These are phyloP conservation scores for Lentinula aciculospora DNA, from an alignment of 768 basidiomycete species.

Conservation along the genomic window DNA sequence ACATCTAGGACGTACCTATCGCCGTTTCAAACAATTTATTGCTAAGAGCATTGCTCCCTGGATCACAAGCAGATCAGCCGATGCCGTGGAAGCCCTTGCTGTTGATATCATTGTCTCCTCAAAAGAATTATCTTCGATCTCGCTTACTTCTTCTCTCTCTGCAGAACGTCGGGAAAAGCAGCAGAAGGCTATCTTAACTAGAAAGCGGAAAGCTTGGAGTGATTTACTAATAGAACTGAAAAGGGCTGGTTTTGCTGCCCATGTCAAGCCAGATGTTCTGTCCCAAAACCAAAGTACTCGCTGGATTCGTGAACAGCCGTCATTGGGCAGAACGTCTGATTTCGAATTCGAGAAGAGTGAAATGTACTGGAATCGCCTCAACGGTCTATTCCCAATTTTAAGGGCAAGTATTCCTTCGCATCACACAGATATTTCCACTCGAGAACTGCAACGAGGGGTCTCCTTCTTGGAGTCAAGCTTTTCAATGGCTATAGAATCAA, in stretches of 20 bases:
- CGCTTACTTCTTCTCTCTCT: slow-evolving; percentile 34
- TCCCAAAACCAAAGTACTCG: slow-evolving; percentile 44
- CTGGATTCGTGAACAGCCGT: slow-evolving; percentile 66
- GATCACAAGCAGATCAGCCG: slow-evolving; percentile 33
- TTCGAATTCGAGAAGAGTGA: slow-evolving; percentile 37
- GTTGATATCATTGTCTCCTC: slow-evolving; percentile 59
- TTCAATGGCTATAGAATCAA: slow-evolving; percentile 53
- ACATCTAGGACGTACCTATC: slow-evolving; percentile 42
- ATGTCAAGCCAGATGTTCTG: slow-evolving; percentile 66
- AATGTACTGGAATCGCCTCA: slow-evolving; percentile 59
- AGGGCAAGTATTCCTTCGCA: slow-evolving; percentile 60
- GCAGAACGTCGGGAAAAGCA: slow-evolving; percentile 54
- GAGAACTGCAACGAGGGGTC: slow-evolving; percentile 77
- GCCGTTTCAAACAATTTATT: slow-evolving; percentile 42
- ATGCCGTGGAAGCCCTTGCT: slow-evolving; percentile 49
- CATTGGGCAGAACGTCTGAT: slow-evolving; percentile 20
- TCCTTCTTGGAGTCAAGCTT: slow-evolving; percentile 78
- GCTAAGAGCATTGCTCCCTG: slow-evolving; percentile 33
- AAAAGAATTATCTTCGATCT: slow-evolving; percentile 44
- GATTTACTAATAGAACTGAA: slow-evolving; percentile 89
- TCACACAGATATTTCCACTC: slow-evolving; percentile 78
- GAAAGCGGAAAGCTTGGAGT: slow-evolving; percentile 88
- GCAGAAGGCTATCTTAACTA: slow-evolving; percentile 65
- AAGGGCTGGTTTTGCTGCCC: slow-evolving; percentile 66
- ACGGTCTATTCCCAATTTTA: slow-evolving; percentile 59